Percentiles rank a stretch among this genome's conserved stretches.
Conservation (phyloP, 345 rosid genomes). For the Limnanthes douglasii region DNA sequence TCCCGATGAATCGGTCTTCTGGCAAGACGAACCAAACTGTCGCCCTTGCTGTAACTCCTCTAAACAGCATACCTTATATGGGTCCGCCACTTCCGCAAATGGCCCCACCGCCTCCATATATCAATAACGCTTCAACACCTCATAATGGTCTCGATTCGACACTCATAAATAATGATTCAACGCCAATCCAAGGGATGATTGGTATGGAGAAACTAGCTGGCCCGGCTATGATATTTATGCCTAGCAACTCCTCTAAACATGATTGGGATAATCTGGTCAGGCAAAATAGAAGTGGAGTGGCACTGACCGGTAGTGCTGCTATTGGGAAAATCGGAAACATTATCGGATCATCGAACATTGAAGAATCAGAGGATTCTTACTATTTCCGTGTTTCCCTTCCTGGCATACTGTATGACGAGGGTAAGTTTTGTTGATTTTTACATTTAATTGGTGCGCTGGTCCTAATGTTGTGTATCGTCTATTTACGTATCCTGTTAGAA, state of each 20-base stretch:
- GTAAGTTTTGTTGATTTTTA: constrained; percentile 21
- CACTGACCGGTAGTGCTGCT: constrained; percentile 54
- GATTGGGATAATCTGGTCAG: constrained; percentile 20
- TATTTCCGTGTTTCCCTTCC: constrained; percentile 51
- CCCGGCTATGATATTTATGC: constrained; percentile 34
- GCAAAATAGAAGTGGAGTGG: constrained; percentile 32
- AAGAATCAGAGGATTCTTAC: constrained; percentile 48
- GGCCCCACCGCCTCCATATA: background rate
- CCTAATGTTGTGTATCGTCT: background rate
- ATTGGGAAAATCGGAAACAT: constrained; percentile 41
- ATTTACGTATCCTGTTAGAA: background rate
- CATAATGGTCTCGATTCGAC: no score
- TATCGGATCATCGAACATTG: constrained; percentile 42
- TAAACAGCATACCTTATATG: constrained; percentile 50
- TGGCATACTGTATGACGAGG: constrained; percentile 53
- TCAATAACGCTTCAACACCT: no score
- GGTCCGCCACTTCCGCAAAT: constrained; percentile 27
- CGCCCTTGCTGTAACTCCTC: constrained; percentile 38
- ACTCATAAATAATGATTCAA: constrained; percentile 9
- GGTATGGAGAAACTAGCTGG: constrained; percentile 18
- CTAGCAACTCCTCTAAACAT: constrained; percentile 26
- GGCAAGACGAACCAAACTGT: constrained; percentile 15
- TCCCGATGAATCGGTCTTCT: no score
- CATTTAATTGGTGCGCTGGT: no score
- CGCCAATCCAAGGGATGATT: constrained; percentile 6